Percentiles rank a stretch among this genome's conserved stretches.
Evolutionary conservation across 371 early-diverging fungal species (phyloP).

Genomic region (Apophysomyces variabilis): DNA sequence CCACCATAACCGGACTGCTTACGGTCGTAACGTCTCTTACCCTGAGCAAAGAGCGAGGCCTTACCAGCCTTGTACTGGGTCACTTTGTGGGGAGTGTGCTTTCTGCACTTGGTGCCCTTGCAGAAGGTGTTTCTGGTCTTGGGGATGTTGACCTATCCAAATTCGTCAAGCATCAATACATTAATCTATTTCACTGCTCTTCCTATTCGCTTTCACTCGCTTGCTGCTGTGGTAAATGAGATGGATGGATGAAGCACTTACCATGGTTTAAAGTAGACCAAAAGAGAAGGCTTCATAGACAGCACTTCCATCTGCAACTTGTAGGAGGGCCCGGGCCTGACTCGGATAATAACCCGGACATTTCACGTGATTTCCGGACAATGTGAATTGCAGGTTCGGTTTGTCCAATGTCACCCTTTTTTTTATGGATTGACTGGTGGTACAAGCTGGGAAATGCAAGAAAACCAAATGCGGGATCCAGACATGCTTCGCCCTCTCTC

Average conservation of each 20-base stretch:
- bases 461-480: not conserved
- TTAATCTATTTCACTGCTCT: slow-evolving; percentile 7
- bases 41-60: slow-evolving; percentile 97
- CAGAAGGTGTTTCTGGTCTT: slow-evolving; percentile 98
- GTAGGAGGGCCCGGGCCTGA: not conserved
- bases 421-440: not conserved
- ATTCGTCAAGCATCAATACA: not conserved
- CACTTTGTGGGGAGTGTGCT: slow-evolving; percentile 99
- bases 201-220: slow-evolving; percentile 4
- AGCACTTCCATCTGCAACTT: not conserved
- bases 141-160: slow-evolving; percentile 92
- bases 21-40: slow-evolving; percentile 70
- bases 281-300: slow-evolving; percentile 23
- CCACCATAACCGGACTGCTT: slow-evolving; percentile 98
- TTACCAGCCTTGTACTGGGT: slow-evolving; percentile 99
- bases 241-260: slow-evolving; percentile 25
- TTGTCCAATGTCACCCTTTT: too few species aligned
- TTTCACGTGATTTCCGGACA: too few species aligned
- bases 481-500: not conserved
- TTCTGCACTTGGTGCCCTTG: slow-evolving; percentile 94
- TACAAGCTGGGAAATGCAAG: not conserved
- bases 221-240: slow-evolving; percentile 10
- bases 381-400: too few species aligned
- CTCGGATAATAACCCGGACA: too few species aligned
- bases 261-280: slow-evolving; percentile 34